Conservation (phyloP, 495 filamentous ascomycete species). For the Talaromyces wortmannii region DNA sequence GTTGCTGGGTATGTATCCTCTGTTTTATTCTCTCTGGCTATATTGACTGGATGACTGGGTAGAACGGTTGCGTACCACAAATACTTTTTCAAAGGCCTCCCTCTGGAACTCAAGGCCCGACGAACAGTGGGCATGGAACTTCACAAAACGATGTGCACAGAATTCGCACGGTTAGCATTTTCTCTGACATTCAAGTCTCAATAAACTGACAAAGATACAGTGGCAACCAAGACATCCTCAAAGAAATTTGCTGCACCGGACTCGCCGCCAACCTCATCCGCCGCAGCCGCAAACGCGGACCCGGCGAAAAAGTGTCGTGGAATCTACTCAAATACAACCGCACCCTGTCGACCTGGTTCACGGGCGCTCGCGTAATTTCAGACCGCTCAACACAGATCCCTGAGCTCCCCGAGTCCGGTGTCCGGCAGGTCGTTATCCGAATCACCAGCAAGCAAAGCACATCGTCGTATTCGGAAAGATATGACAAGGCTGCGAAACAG, state of each 20-base stretch:
- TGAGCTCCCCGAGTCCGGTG: conserved; percentile 32
- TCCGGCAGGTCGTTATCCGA: conserved; percentile 68
- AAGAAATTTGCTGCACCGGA: conserved; percentile 52
- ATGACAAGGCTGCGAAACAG: neutral
- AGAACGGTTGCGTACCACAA: conserved; percentile 38
- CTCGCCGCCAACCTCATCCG: conserved; percentile 47
- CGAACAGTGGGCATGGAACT: conserved; percentile 40
- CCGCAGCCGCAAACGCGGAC: conserved; percentile 49
- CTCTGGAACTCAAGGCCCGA: conserved; percentile 36
- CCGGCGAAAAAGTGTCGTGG: conserved; percentile 52
- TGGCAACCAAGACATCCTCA: conserved; percentile 52
- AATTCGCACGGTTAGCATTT: conserved; percentile 54
- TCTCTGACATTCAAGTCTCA: neutral
- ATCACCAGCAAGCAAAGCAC: conserved; percentile 60
- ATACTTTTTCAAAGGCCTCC: conserved; percentile 15
- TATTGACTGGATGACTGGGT: conserved; percentile 9
- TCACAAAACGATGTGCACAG: conserved; percentile 63
- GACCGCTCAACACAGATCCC: conserved; percentile 49
- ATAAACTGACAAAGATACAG: conserved; percentile 14
- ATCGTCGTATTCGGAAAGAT: neutral
- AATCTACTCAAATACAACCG: conserved; percentile 56
- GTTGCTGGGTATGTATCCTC: conserved; percentile 28
- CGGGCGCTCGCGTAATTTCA: conserved; percentile 47
- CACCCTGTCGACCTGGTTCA: conserved; percentile 37
- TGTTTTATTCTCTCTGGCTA: neutral